Evolutionary conservation across 257 asterid genomes (phyloP).

Genomic region (Apocynum venetum): DNA sequence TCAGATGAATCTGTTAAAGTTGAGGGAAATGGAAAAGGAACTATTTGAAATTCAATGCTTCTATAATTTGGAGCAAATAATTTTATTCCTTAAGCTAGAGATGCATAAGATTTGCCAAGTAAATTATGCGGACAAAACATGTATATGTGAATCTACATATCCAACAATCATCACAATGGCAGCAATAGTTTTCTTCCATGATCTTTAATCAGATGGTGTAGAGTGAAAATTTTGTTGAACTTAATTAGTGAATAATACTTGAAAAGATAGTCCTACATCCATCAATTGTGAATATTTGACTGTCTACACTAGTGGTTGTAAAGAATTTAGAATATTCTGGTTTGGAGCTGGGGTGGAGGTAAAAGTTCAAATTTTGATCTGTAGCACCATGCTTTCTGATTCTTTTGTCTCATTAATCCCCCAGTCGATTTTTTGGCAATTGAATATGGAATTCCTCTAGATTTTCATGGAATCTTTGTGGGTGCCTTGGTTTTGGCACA

Average conservation of each 20-base stretch:
- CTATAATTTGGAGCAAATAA: background rate
- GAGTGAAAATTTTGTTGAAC: background rate
- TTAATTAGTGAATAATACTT: background rate
- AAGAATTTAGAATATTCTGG: background rate
- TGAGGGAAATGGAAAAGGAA: background rate
- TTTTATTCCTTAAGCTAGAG: background rate
- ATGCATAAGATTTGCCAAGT: background rate
- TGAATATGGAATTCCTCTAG: background rate
- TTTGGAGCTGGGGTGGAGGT: background rate
- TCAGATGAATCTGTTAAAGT: constrained; percentile 8
- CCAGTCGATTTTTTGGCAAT: background rate
- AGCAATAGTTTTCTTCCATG: background rate
- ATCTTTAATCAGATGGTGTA: background rate
- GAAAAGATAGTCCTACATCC: background rate
- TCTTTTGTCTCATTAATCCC: background rate
- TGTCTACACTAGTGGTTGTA: too few relatives aligned
- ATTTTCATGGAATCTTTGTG: background rate
- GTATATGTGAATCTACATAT: background rate
- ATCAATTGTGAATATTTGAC: background rate
- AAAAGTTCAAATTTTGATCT: background rate
- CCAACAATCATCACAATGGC: background rate
- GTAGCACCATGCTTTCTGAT: background rate
- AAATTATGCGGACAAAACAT: background rate
- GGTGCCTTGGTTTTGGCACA: background rate
- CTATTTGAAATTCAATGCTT: background rate